Percentiles rank a stretch among this genome's conserved stretches.
phyloP scores from a whole-genome alignment of 306 rosid species.

The Fagus sylvatica region DNA sequence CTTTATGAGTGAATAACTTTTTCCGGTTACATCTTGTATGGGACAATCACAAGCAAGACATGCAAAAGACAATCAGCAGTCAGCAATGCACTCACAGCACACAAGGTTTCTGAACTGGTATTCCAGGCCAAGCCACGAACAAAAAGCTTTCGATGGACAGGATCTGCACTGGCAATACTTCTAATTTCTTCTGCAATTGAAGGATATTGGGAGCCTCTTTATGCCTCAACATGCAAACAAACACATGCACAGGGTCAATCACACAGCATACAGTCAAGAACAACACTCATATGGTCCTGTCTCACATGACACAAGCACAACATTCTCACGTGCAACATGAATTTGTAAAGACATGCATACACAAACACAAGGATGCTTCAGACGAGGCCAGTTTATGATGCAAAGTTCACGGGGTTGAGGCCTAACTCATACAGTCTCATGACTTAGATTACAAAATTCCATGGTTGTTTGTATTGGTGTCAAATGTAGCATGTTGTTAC shows the following conservation, averaged over 20 bases:
- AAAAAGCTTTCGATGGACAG: slow-evolving; percentile 87
- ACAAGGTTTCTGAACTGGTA: slow-evolving; percentile 77
- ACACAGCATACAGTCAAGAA: slow-evolving; percentile 61
- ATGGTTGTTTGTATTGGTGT: too few species aligned
- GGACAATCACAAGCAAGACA: slow-evolving; percentile 51
- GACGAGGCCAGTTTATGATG: neutral
- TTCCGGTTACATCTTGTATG: slow-evolving; percentile 15
- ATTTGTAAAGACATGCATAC: slow-evolving; percentile 12
- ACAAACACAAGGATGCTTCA: neutral
- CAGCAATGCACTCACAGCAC: slow-evolving; percentile 73
- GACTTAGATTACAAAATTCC: neutral
- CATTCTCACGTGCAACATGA: slow-evolving; percentile 30
- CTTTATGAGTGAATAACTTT: slow-evolving; percentile 20
- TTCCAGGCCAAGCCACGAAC: slow-evolving; percentile 87
- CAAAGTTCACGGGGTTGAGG: neutral
- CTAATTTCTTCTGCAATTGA: slow-evolving; percentile 83
- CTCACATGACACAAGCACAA: slow-evolving; percentile 35
- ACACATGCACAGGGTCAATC: slow-evolving; percentile 80
- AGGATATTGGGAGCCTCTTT: slow-evolving; percentile 86
- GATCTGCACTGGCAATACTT: slow-evolving; percentile 76
- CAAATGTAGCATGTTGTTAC: too few species aligned
- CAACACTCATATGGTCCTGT: slow-evolving; percentile 28
- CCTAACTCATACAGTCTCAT: neutral
- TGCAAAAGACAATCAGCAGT: slow-evolving; percentile 56
- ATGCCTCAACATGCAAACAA: slow-evolving; percentile 88